phyloP scores from a whole-genome alignment of 768 basidiomycete genomes.

The Tephrocybe sp. region DNA sequence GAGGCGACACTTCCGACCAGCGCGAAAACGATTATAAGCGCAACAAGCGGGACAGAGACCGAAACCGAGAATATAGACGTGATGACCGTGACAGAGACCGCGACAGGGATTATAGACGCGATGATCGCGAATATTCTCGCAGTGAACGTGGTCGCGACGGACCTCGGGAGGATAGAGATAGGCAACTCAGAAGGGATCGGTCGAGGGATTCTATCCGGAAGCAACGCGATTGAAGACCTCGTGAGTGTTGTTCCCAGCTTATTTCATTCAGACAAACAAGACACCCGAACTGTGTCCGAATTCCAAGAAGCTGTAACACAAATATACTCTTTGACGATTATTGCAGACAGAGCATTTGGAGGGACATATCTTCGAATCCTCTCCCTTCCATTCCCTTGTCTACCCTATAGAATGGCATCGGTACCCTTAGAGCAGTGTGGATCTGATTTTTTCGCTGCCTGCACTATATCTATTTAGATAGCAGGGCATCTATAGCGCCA shows the following conservation, averaged over 20 bases:
- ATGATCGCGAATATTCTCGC: constrained; percentile 4
- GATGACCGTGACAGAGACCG: constrained; percentile 10
- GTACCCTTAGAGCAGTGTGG: too few relatives aligned
- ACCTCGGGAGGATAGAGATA: constrained; percentile 28
- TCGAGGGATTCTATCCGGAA: constrained; percentile 26
- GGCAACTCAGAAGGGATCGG: constrained; percentile 30
- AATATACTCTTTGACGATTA: background rate
- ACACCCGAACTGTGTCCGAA: background rate
- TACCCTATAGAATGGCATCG: too few relatives aligned
- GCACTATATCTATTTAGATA: too few relatives aligned
- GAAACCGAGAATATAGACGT: constrained; percentile 13
- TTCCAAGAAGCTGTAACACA: background rate
- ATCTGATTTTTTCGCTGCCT: too few relatives aligned
- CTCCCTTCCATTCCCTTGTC: too few relatives aligned
- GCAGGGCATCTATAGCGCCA: too few relatives aligned
- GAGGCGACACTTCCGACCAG: constrained; percentile 18
- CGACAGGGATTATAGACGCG: constrained; percentile 5
- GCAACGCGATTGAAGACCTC: constrained; percentile 5
- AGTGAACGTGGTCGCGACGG: constrained; percentile 22
- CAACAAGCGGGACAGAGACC: constrained; percentile 3
- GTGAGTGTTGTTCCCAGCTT: background rate
- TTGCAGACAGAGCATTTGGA: too few relatives aligned
- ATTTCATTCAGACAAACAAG: background rate
- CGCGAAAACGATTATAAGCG: constrained; percentile 17
- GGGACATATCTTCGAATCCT: too few relatives aligned